Evolutionary conservation across 2,329 filamentous ascomycete genomes (phyloP).

Genomic region (Fusarium nematophilum): DNA sequence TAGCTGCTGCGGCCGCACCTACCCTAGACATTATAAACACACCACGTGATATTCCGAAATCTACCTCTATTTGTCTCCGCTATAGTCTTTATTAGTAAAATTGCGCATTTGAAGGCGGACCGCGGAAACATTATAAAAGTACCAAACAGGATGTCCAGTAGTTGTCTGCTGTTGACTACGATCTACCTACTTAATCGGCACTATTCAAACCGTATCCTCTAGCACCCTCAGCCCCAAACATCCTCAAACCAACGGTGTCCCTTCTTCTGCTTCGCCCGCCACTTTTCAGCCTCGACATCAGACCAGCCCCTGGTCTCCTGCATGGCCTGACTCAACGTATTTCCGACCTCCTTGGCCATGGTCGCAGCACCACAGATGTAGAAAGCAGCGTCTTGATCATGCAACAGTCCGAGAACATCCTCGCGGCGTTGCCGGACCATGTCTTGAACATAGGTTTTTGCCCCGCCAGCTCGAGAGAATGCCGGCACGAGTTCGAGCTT

Average conservation of each 20-base stretch:
- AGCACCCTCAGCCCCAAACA: slow-evolving; percentile 19
- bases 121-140: too few species aligned
- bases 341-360: slow-evolving; percentile 15
- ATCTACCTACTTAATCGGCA: background rate
- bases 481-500: slow-evolving; percentile 13
- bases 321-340: background rate
- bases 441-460: slow-evolving; percentile 18
- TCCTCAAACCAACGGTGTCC: slow-evolving; percentile 21
- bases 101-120: too few species aligned
- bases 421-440: background rate
- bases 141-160: too few species aligned
- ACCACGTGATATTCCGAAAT: too few species aligned
- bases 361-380: slow-evolving; percentile 19
- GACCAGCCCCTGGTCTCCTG: slow-evolving; percentile 5
- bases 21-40: too few species aligned
- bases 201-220: too few species aligned
- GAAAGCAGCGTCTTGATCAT: slow-evolving; percentile 10
- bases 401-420: slow-evolving; percentile 5
- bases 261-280: slow-evolving; percentile 13
- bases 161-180: too few species aligned
- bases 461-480: slow-evolving; percentile 3
- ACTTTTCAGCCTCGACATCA: background rate
- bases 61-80: too few species aligned
- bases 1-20: too few species aligned
- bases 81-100: too few species aligned